Evolutionary conservation across 352 stramenopile genomes (phyloP).

Genomic region (Phytophthora idaei): DNA sequence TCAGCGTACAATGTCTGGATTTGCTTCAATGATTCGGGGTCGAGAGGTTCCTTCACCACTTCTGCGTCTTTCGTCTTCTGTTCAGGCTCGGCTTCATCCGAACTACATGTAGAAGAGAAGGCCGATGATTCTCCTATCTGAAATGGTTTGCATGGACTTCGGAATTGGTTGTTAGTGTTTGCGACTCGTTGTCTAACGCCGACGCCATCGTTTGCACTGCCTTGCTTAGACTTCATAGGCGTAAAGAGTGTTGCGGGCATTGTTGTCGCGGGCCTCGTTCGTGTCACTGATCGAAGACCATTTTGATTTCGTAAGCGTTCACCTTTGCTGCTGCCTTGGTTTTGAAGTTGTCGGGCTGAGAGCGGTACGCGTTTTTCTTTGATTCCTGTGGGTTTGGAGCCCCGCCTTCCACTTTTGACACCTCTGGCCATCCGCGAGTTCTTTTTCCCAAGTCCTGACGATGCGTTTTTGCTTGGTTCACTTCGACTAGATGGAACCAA

Average conservation of each 20-base stretch:
- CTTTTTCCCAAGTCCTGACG: constrained; percentile 1
- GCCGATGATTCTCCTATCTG: neutral
- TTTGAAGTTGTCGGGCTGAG: constrained; percentile 16
- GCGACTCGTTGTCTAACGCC: neutral
- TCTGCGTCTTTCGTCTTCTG: neutral
- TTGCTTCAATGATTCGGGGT: constrained; percentile 31
- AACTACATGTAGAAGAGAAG: neutral
- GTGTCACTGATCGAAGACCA: neutral
- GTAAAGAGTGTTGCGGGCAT: neutral
- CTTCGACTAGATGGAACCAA: neutral
- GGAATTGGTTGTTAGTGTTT: constrained; percentile 11
- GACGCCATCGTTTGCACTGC: neutral
- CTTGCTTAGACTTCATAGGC: neutral
- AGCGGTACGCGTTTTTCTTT: constrained; percentile 8
- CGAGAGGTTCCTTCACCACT: constrained; percentile 7
- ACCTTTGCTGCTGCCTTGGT: neutral
- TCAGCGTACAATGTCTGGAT: constrained; percentile 69
- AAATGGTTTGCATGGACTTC: neutral
- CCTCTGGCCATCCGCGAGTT: neutral
- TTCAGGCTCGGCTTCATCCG: constrained; percentile 4
- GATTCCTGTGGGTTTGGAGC: neutral
- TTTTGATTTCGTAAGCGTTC: neutral
- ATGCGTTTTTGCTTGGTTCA: neutral
- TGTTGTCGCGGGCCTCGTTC: constrained; percentile 9
- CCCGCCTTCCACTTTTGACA: neutral